phyloP scores from a whole-genome alignment of 371 early-diverging fungal species.

The Catenaria anguillulae region DNA sequence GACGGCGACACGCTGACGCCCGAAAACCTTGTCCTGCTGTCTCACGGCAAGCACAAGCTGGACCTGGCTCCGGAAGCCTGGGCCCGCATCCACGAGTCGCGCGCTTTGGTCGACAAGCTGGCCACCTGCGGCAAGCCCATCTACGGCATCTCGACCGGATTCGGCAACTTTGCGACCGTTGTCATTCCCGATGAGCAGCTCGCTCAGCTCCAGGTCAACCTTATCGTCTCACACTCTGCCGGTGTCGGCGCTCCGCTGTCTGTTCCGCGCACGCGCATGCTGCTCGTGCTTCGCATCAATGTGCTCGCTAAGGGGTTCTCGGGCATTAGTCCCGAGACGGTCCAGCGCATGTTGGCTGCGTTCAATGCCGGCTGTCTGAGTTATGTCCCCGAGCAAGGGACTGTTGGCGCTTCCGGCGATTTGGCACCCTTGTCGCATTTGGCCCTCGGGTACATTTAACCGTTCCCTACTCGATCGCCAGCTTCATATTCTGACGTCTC shows the following conservation, averaged over 20 bases:
- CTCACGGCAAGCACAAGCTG: background rate
- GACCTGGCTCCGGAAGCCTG: constrained; percentile 4
- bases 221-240: constrained; percentile 10
- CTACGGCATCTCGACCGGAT: constrained; percentile 11
- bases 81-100: constrained; percentile 5
- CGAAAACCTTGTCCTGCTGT: constrained; percentile 6
- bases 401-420: constrained; percentile 10
- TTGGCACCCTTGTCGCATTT: constrained; percentile 10
- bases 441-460: constrained; percentile 3
- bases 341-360: constrained; percentile 6
- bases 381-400: constrained; percentile 10
- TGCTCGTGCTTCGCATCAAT: constrained; percentile 11
- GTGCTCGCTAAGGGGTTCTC: constrained; percentile 10
- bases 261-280: constrained; percentile 8
- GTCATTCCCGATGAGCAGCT: constrained; percentile 9
- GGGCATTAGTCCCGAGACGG: constrained; percentile 3
- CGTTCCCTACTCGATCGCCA: no score
- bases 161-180: constrained; percentile 12
- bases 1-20: constrained; percentile 8
- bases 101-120: constrained; percentile 8
- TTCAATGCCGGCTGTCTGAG: constrained; percentile 6
- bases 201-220: constrained; percentile 8
- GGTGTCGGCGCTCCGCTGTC: constrained; percentile 7
- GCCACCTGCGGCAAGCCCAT: constrained; percentile 4
- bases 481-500: no score